These are phyloP conservation scores for Cornus kousa DNA, from an alignment of 148 eudicot species.

Conservation along the genomic window DNA sequence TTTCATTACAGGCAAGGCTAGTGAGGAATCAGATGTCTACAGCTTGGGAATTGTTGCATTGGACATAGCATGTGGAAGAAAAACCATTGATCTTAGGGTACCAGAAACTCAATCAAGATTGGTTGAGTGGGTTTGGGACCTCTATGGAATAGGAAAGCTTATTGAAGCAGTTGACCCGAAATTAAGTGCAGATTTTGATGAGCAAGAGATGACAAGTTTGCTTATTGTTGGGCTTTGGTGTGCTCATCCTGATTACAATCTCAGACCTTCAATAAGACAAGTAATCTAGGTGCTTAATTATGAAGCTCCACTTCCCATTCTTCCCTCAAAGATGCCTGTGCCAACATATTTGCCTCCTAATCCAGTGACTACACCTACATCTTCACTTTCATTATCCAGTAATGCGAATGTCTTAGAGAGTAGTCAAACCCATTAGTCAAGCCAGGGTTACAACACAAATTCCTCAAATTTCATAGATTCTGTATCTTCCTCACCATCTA, in stretches of 20 bases:
- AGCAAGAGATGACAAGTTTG: conserved; percentile 15
- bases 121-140: conserved; percentile 32
- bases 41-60: conserved; percentile 28
- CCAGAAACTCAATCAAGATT: conserved; percentile 7
- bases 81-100: conserved; percentile 14
- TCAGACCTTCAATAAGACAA: conserved; percentile 25
- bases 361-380: not conserved
- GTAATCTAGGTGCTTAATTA: conserved; percentile 18
- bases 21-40: conserved; percentile 27
- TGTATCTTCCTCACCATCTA: not conserved
- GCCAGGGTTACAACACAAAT: not conserved
- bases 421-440: not conserved
- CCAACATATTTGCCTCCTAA: not conserved
- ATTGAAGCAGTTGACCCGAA: conserved; percentile 18
- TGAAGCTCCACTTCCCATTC: conserved; percentile 27
- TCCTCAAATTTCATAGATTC: not conserved
- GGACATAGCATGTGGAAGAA: conserved; percentile 37
- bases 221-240: conserved; percentile 32
- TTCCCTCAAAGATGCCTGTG: conserved; percentile 6
- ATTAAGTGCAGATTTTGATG: conserved; percentile 13
- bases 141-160: conserved; percentile 22
- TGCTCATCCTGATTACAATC: conserved; percentile 24
- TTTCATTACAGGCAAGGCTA: conserved; percentile 17
- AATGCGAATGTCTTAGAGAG: not conserved
- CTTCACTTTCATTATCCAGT: not conserved